These are phyloP conservation scores for Heterobasidion parviporum DNA, from an alignment of 1,284 basidiomycete genomes.

Conservation along the genomic window DNA sequence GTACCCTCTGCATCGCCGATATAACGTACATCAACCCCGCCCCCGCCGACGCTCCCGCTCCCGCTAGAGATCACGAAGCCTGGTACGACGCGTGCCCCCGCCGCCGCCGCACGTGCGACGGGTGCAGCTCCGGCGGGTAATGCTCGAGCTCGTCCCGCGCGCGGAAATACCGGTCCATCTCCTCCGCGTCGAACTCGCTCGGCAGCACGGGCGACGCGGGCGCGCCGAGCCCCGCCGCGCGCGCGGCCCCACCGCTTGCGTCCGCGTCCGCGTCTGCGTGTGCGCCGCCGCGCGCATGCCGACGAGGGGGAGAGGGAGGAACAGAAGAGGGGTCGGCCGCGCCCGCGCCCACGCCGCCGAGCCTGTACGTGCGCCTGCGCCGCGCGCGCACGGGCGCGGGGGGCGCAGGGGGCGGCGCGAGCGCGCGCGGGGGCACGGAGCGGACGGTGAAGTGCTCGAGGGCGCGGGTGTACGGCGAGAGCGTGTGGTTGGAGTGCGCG, in stretches of 20 bases:
- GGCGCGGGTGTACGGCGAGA: conserved; percentile 85
- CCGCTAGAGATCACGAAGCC: too few relatives aligned
- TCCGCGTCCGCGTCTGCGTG: not conserved
- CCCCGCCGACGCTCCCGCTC: too few relatives aligned
- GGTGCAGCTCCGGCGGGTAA: not conserved
- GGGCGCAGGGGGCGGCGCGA: conserved; percentile 17
- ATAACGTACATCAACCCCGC: too few relatives aligned
- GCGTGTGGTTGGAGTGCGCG: conserved; percentile 80
- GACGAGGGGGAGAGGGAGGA: conserved; percentile 11
- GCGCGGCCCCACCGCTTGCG: not conserved
- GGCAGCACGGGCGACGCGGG: conserved; percentile 30
- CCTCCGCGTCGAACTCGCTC: conserved; percentile 65
- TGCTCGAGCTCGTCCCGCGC: conserved; percentile 30
- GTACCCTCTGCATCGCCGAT: too few relatives aligned
- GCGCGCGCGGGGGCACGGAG: conserved; percentile 42
- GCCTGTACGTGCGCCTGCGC: conserved; percentile 66
- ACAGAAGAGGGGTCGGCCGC: not conserved
- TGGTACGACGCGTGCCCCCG: not conserved
- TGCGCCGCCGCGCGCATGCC: not conserved
- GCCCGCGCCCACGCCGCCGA: conserved; percentile 39
- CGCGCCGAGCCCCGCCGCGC: not conserved
- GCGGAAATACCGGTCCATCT: conserved; percentile 74
- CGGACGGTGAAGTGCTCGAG: conserved; percentile 87
- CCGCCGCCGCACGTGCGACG: not conserved
- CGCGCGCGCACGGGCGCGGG: conserved; percentile 62